Percentiles rank a stretch among this genome's conserved stretches.
Evolutionary conservation across 2,329 filamentous ascomycete genomes (phyloP).

Genomic region (Penicillium italicum): DNA sequence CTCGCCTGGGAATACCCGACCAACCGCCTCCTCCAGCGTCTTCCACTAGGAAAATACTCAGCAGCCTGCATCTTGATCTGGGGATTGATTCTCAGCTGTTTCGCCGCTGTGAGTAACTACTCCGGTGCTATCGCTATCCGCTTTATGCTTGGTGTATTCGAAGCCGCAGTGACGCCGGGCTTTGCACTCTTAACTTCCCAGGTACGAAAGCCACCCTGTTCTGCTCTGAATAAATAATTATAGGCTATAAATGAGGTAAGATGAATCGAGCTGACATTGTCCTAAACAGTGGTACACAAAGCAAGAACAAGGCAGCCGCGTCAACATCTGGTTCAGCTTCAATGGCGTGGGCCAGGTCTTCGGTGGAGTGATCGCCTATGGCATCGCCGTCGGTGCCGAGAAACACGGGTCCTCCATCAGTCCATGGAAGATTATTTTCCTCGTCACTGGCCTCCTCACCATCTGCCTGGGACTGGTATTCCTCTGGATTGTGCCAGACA

Average conservation of each 20-base stretch:
- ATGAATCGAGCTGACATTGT: background rate
- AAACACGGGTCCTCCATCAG: conserved; percentile 56
- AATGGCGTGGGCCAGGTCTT: conserved; percentile 63
- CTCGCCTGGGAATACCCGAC: conserved; percentile 64
- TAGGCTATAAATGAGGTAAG: background rate
- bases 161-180: conserved; percentile 65
- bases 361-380: conserved; percentile 61
- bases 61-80: conserved; percentile 62
- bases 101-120: conserved; percentile 61
- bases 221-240: background rate
- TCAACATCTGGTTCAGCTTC: conserved; percentile 66
- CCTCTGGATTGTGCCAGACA: conserved; percentile 55
- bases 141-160: conserved; percentile 66
- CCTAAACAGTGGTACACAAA: conserved; percentile 65
- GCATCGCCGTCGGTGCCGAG: conserved; percentile 55
- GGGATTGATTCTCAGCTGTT: conserved; percentile 59
- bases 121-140: conserved; percentile 61
- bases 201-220: conserved; percentile 19
- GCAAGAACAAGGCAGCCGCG: conserved; percentile 61
- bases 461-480: conserved; percentile 49
- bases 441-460: conserved; percentile 54
- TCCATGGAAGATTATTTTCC: conserved; percentile 63
- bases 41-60: conserved; percentile 65
- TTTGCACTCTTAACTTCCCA: conserved; percentile 64
- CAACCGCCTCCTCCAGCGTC: conserved; percentile 59